A percentile compares a stretch with the other conserved stretches of the same genome.
phyloP scores from a whole-genome alignment of 2,329 filamentous ascomycete genomes.

The Tolypocladium cylindrosporum region DNA sequence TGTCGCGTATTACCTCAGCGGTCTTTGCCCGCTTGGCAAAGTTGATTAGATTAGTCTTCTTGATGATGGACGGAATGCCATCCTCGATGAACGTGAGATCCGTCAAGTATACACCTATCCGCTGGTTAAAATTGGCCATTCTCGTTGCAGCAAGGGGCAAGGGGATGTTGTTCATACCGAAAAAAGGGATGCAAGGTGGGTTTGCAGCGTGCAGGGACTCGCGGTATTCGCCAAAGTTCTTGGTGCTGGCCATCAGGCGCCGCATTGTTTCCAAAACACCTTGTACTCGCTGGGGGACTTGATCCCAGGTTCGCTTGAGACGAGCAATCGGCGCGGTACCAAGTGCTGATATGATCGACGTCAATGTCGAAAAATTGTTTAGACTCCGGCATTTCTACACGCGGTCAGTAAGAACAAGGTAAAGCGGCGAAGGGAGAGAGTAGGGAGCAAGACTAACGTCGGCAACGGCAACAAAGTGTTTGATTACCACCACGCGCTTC shows the following conservation, averaged over 20 bases:
- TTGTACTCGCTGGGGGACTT: constrained; percentile 78
- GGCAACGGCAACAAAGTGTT: constrained; percentile 93
- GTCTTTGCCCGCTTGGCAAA: constrained; percentile 98
- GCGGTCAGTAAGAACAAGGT: constrained; percentile 6
- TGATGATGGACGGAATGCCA: constrained; percentile 90
- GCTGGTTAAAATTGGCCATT: not conserved
- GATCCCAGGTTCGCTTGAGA: constrained; percentile 86
- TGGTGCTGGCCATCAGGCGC: constrained; percentile 89
- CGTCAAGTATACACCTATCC: constrained; percentile 84
- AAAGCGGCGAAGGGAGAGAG: not conserved
- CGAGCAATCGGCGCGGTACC: constrained; percentile 92
- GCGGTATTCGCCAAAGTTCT: constrained; percentile 96
- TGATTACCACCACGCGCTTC: constrained; percentile 93
- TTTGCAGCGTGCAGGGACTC: constrained; percentile 88
- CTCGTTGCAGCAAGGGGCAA: not conserved
- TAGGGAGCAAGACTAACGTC: constrained; percentile 54
- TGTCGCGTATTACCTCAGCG: constrained; percentile 94
- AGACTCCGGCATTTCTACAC: constrained; percentile 77
- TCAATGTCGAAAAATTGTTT: constrained; percentile 96
- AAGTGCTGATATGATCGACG: constrained; percentile 92
- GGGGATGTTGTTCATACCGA: constrained; percentile 51
- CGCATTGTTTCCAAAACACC: constrained; percentile 82
- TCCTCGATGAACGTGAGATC: constrained; percentile 98
- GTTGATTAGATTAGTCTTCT: constrained; percentile 95
- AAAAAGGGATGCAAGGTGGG: constrained; percentile 95